These are phyloP conservation scores for Epichloe sp. DNA, from an alignment of 2,329 filamentous ascomycete species.

Conservation along the genomic window DNA sequence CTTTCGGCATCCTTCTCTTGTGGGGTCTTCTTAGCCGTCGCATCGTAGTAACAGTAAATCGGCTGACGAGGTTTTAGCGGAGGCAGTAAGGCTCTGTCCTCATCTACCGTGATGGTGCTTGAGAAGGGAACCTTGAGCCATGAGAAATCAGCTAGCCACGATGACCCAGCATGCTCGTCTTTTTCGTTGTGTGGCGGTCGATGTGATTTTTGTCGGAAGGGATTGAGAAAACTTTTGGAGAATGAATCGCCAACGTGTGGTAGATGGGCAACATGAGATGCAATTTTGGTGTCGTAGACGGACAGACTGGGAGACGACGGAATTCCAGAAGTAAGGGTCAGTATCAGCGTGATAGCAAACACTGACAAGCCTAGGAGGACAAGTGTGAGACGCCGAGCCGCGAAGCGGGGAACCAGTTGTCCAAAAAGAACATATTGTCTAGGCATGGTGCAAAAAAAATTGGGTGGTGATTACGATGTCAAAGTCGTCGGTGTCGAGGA, in stretches of 20 bases:
- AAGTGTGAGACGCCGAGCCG: slow-evolving; percentile 38
- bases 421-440: slow-evolving; percentile 27
- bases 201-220: slow-evolving; percentile 55
- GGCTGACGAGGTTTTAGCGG: slow-evolving; percentile 55
- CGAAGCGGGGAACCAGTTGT: slow-evolving; percentile 35
- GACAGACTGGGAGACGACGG: slow-evolving; percentile 36
- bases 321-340: slow-evolving; percentile 35
- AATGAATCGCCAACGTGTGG: slow-evolving; percentile 20
- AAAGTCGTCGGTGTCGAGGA: background rate
- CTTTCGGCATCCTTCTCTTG: slow-evolving; percentile 60
- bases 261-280: slow-evolving; percentile 23
- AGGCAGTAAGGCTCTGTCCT: slow-evolving; percentile 72
- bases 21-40: slow-evolving; percentile 46
- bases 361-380: slow-evolving; percentile 37
- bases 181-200: slow-evolving; percentile 62
- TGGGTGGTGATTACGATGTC: background rate
- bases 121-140: slow-evolving; percentile 82
- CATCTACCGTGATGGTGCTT: slow-evolving; percentile 63
- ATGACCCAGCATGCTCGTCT: slow-evolving; percentile 63
- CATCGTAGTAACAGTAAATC: slow-evolving; percentile 88
- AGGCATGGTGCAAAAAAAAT: slow-evolving; percentile 14
- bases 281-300: slow-evolving; percentile 35
- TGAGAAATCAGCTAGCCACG: slow-evolving; percentile 81
- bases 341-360: slow-evolving; percentile 41
- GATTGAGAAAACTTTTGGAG: slow-evolving; percentile 43